A percentile compares a stretch with the other conserved stretches of the same genome.
Evolutionary conservation across 306 rosid species (phyloP).

Genomic region (Dalbergia cochinchinensis): DNA sequence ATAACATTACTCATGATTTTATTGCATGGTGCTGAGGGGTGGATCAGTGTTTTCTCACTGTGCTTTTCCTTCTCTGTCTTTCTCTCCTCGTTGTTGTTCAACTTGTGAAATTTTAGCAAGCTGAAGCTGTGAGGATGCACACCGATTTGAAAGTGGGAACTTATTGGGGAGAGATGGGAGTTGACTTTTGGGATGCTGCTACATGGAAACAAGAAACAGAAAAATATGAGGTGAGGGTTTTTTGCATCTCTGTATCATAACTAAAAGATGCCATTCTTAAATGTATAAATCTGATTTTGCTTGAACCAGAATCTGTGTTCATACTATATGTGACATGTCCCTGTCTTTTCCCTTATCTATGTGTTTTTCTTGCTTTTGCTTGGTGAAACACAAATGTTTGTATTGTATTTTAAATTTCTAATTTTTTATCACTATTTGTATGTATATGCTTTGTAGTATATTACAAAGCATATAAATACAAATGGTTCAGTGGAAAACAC

Average conservation of each 20-base stretch:
- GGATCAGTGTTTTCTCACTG: background rate
- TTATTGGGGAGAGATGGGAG: conserved; percentile 84
- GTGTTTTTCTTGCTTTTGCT: background rate
- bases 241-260: conserved; percentile 1
- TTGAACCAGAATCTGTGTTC: background rate
- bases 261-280: background rate
- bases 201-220: conserved; percentile 64
- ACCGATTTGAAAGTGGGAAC: conserved; percentile 75
- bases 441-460: background rate
- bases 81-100: background rate
- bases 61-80: conserved; percentile 6
- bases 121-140: conserved; percentile 65
- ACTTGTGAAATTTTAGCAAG: conserved; percentile 67
- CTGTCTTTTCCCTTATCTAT: background rate
- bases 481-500: background rate
- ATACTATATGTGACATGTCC: background rate
- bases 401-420: background rate
- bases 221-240: conserved; percentile 67
- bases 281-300: background rate
- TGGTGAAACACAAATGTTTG: background rate
- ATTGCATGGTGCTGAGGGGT: background rate
- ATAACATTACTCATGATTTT: no score
- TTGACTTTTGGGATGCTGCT: conserved; percentile 71
- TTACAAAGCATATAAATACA: conserved; percentile 4
- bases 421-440: no score